phyloP scores from a whole-genome alignment of 139 green algal species.

The Haematococcus sp. region DNA sequence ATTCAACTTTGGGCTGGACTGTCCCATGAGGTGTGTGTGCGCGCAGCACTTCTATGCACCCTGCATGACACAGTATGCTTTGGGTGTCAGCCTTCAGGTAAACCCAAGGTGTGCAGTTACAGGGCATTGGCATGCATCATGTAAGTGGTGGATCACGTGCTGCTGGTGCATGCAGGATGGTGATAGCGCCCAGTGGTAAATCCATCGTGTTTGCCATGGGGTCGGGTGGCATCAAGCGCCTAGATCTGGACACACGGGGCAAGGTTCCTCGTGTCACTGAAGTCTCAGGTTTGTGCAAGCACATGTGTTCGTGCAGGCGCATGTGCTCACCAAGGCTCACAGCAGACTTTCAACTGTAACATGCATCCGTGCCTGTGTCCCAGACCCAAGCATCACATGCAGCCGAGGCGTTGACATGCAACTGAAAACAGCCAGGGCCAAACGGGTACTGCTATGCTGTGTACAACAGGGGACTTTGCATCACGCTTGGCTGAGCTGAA shows the following conservation, averaged over 20 bases:
- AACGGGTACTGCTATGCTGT: too few relatives aligned
- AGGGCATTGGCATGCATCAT: slow-evolving; percentile 4
- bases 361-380: not conserved
- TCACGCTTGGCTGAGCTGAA: slow-evolving; percentile 15
- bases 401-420: too few relatives aligned
- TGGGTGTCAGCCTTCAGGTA: too few relatives aligned
- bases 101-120: too few relatives aligned
- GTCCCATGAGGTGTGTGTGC: slow-evolving; percentile 31
- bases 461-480: slow-evolving; percentile 22
- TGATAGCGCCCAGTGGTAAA: slow-evolving; percentile 12
- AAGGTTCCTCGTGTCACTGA: slow-evolving; percentile 13
- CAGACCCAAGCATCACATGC: too few relatives aligned
- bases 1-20: slow-evolving; percentile 27
- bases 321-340: too few relatives aligned
- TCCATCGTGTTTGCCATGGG: slow-evolving; percentile 34
- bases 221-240: slow-evolving; percentile 24
- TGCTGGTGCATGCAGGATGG: slow-evolving; percentile 3
- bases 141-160: slow-evolving; percentile 4
- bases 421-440: too few relatives aligned
- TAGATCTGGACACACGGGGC: slow-evolving; percentile 22
- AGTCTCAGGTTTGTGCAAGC: slow-evolving; percentile 3
- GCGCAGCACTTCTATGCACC: too few relatives aligned
- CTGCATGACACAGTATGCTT: too few relatives aligned
- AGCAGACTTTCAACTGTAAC: too few relatives aligned
- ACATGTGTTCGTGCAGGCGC: too few relatives aligned